Evolutionary conservation across 768 basidiomycete genomes (phyloP).

Genomic region (Macrocybe gigantea): DNA sequence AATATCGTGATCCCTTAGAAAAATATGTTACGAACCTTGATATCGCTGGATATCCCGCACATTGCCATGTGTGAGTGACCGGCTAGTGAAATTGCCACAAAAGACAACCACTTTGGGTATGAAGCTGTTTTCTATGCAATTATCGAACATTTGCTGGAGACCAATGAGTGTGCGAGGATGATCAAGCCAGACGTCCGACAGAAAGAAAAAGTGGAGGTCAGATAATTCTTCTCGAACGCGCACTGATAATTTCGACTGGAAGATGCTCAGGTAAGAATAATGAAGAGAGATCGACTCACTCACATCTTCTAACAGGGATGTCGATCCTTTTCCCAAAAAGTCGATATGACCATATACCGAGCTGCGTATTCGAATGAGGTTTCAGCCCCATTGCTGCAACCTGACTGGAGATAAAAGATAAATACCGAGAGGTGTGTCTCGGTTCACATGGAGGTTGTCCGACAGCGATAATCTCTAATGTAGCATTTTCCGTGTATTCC

Average conservation of each 20-base stretch:
- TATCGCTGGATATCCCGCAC: conserved; percentile 77
- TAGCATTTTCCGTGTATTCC: conserved; percentile 91
- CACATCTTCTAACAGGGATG: conserved; percentile 89
- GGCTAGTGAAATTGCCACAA: conserved; percentile 93
- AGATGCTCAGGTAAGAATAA: conserved; percentile 3
- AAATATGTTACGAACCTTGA: conserved; percentile 50
- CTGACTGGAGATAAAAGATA: neutral
- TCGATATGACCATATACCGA: conserved; percentile 96
- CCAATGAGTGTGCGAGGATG: conserved; percentile 76
- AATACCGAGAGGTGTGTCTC: conserved; percentile 75
- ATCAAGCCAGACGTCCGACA: conserved; percentile 97
- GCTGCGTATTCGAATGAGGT: conserved; percentile 29
- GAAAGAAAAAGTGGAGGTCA: conserved; percentile 83
- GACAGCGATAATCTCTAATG: conserved; percentile 84
- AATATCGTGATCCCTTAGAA: neutral
- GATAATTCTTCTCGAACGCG: conserved; percentile 65
- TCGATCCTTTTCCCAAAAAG: conserved; percentile 91
- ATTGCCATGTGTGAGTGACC: conserved; percentile 73
- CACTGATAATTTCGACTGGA: conserved; percentile 52
- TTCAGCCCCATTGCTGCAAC: conserved; percentile 7
- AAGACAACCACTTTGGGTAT: conserved; percentile 87
- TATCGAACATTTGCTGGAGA: conserved; percentile 81
- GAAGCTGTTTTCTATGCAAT: conserved; percentile 81
- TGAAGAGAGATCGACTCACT: conserved; percentile 15
- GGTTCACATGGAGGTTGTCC: conserved; percentile 97